Base-by-base conservation (phyloP, 306 rosid species). In the Cicer yamashitae region DNA sequence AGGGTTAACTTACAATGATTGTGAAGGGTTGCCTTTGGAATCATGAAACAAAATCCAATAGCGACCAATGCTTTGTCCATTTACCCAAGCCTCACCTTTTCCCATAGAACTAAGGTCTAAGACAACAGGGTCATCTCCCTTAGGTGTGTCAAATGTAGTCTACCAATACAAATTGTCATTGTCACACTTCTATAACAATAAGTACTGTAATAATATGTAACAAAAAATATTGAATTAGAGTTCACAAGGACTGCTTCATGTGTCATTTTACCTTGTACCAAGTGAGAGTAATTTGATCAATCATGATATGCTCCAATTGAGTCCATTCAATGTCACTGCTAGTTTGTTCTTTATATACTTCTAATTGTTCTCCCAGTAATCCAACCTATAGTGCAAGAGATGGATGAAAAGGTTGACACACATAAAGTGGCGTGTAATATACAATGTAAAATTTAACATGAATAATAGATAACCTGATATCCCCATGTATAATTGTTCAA, bases 1-100 rank as follows among this genome's bases (percentile, higher is more conserved):
- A 30, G 37, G 44, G 57, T 30, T 40, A n/a, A 73, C 96, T 82
- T 53, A 91, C 96, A 84, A 10, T 40, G 87, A 30, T 56, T 91
- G 96, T 4, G 96, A 88, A 45, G 96, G 93, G 0, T 62, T 14
- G 69, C 90, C 87, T 11, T 78, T 78, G 15, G 85, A 67, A 75
- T 85, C 84, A 64, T 20, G 87, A 72, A 91, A 88, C 20, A 85
- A 73, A 65, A 87, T 75, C 93, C 96, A 90, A 87, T 87, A 90
- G 2, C 96, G 93, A 75, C 96, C 96, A 46, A 90, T 90, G 85
- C 93, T 88, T 73, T 79, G 80, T 17, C 84, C 96, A 74, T 90
- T 90, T 3, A 88, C 73, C 91, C 91, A 91, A 57, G 69, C 87
- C 60, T 88, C 93, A 1, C 93, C 96, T 84, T 91, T 91, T 45